Evolutionary conservation across 768 basidiomycete species (phyloP).

Genomic region (Cyclocybe cylindracea): DNA sequence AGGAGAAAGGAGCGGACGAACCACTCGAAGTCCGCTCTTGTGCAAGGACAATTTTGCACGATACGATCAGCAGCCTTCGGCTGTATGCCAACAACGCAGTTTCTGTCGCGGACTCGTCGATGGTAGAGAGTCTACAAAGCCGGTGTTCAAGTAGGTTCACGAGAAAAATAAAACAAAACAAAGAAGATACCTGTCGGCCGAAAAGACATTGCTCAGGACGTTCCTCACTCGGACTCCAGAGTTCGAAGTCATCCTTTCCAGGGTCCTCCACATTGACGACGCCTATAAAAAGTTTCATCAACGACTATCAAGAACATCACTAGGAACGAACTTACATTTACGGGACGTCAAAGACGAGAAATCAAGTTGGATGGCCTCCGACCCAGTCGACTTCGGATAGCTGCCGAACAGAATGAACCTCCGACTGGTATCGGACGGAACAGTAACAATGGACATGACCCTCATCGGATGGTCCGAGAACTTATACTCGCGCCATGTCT

Average conservation of each 20-base stretch:
- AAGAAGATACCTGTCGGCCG: constrained; percentile 72
- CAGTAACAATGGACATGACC: constrained; percentile 79
- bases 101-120: constrained; percentile 74
- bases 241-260: constrained; percentile 88
- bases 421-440: constrained; percentile 87
- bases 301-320: neutral
- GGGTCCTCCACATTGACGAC: constrained; percentile 69
- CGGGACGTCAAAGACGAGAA: constrained; percentile 75
- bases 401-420: constrained; percentile 86
- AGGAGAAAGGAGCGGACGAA: constrained; percentile 34
- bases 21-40: constrained; percentile 90
- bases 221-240: constrained; percentile 94
- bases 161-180: neutral
- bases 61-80: constrained; percentile 52
- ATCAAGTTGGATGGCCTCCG: constrained; percentile 85
- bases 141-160: constrained; percentile 1
- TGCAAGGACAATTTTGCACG: constrained; percentile 75
- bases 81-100: constrained; percentile 83
- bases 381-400: constrained; percentile 44
- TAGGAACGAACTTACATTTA: constrained; percentile 59
- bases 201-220: constrained; percentile 90
- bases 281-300: constrained; percentile 44
- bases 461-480: constrained; percentile 77
- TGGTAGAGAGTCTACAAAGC: constrained; percentile 79
- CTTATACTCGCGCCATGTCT: constrained; percentile 84